phyloP scores from a whole-genome alignment of 2,329 filamentous ascomycete genomes.

The Ophiosphaerella korrae region DNA sequence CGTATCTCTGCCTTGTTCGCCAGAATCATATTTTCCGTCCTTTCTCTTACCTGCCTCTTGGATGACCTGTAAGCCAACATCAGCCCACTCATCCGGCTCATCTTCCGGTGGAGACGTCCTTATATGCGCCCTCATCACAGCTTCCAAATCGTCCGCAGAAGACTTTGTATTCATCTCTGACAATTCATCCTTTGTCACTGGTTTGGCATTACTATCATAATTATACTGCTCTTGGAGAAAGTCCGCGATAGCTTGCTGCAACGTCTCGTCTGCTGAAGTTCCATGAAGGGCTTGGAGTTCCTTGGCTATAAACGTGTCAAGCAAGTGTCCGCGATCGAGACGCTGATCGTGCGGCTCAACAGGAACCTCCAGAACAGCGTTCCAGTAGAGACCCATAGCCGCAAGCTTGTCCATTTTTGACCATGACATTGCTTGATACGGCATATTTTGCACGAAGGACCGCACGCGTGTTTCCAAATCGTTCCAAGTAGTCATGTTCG shows the following conservation, averaged over 20 bases:
- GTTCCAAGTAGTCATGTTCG: constrained; percentile 12
- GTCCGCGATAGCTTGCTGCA: constrained; percentile 23
- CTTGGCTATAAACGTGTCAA: constrained; percentile 25
- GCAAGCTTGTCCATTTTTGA: constrained; percentile 23
- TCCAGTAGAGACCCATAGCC: constrained; percentile 27
- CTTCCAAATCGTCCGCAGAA: constrained; percentile 17
- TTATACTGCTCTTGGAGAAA: constrained; percentile 23
- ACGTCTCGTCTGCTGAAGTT: constrained; percentile 17
- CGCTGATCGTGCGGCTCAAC: constrained; percentile 5
- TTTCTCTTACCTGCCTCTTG: no score
- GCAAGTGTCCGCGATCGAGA: constrained; percentile 12
- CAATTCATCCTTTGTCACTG: constrained; percentile 1
- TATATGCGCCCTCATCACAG: constrained; percentile 10
- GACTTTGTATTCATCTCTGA: constrained; percentile 5
- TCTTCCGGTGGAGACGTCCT: background rate
- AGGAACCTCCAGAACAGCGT: constrained; percentile 13
- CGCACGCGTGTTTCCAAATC: constrained; percentile 25
- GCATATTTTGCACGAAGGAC: constrained; percentile 20
- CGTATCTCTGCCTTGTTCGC: no score
- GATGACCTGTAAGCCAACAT: no score
- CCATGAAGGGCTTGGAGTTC: constrained; percentile 26
- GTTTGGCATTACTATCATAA: constrained; percentile 16
- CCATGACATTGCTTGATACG: constrained; percentile 29
- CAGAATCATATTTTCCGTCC: no score
- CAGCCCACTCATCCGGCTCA: background rate